Evolutionary conservation across 2,329 filamentous ascomycete species (phyloP), one percentile per base, ranked within the genome.

Genomic region (Aotearoamyces nothofagi): DNA sequence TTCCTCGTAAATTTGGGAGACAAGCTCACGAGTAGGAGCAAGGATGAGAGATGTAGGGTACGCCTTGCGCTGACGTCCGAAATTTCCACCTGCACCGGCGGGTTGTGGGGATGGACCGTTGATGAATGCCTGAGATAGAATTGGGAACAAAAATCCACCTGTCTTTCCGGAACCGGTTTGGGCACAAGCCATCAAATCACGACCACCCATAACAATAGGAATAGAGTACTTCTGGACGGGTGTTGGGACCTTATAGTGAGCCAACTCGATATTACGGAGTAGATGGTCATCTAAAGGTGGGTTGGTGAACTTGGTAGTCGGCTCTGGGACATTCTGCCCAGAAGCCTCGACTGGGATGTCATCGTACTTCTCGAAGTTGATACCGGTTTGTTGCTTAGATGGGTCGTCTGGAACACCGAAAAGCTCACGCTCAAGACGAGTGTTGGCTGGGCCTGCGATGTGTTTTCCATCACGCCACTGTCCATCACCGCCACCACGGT

Each of bases 341-440:
- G 87, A 94, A 39, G 90, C 90, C 61, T 96, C 90, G 40, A 98
- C 90, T 31, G 90, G 90, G 42, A 98, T 98, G 57, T 98, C 90
- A 52, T 98, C 90, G 60, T 98, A 98, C 68, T 98, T 98, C 64
- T 93, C 78, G 54, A 98, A 98, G 71, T 98, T 98, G 78, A 98
- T 96, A 58, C 90, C 90, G 17, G 84, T 94, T 50, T 92, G 81
- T 56, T 93, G 81, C 69, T 94, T 96, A 42, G 78, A 74, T 39
- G 87, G 83, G 51, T 96, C 90, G 55, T 96, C 87, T 45, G 77
- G 63, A 28, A 78, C 65, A 49, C 90, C 90, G 54, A 94, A 98
- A 29, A 98, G 78, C 52, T 98, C 90, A 46, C 86, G 86, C 69
- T 98, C 90, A 26, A 92, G 42, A 45, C 87, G 84, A 39, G 77